Conservation (phyloP, 306 rosid genomes). For the Arachis hypogaea region DNA sequence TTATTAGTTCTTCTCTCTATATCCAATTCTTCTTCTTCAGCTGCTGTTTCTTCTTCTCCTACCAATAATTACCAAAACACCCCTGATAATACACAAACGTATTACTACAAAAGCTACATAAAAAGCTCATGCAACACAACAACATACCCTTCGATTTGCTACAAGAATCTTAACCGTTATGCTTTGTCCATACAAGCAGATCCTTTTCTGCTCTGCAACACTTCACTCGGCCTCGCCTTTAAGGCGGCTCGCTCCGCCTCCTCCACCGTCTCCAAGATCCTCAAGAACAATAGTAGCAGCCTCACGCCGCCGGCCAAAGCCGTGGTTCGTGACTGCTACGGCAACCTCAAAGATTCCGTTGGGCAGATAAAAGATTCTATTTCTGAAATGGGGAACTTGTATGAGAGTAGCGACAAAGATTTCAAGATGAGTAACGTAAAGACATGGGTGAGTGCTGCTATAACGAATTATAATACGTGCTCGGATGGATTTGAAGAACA, state of each 20-base stretch:
- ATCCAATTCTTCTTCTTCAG: too few species aligned
- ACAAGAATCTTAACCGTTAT: slow-evolving; percentile 43
- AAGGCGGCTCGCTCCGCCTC: slow-evolving; percentile 34
- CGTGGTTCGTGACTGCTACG: slow-evolving; percentile 53
- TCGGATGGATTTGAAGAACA: slow-evolving; percentile 48
- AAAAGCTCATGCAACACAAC: slow-evolving; percentile 51
- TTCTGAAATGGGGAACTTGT: slow-evolving; percentile 33
- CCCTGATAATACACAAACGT: neutral
- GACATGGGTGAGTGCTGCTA: slow-evolving; percentile 55
- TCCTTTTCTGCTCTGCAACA: slow-evolving; percentile 48
- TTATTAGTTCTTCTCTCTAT: too few species aligned
- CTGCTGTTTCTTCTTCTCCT: too few species aligned
- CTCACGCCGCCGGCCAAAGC: slow-evolving; percentile 18
- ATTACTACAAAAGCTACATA: slow-evolving; percentile 27
- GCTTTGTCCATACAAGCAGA: slow-evolving; percentile 50
- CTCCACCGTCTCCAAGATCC: slow-evolving; percentile 36
- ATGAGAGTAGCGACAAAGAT: neutral
- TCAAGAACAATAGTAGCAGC: neutral
- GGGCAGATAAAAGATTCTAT: slow-evolving; percentile 45
- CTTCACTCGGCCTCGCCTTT: slow-evolving; percentile 46
- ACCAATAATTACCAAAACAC: neutral
- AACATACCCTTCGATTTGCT: slow-evolving; percentile 54
- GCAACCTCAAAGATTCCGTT: slow-evolving; percentile 37
- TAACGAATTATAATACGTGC: slow-evolving; percentile 52
- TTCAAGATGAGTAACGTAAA: slow-evolving; percentile 46